Percentiles rank a stretch among this genome's conserved stretches.
phyloP scores from a whole-genome alignment of 2,329 filamentous ascomycete genomes.

The Cordyceps pruinosa region DNA sequence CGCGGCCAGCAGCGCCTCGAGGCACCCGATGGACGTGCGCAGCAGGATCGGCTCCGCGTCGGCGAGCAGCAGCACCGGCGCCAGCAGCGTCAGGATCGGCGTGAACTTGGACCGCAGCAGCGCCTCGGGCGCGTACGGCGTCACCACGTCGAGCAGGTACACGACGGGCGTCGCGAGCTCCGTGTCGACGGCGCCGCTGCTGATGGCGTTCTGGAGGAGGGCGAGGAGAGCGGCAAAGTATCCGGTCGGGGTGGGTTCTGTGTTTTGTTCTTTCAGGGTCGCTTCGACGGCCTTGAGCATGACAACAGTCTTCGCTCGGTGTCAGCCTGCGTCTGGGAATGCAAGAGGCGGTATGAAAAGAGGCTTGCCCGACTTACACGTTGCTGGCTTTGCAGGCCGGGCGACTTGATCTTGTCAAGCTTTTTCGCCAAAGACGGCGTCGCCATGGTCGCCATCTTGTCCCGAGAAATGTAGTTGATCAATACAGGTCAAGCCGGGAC shows the following conservation, averaged over 20 bases:
- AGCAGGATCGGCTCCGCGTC: slow-evolving; percentile 84
- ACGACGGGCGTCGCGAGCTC: slow-evolving; percentile 81
- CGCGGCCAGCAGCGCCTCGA: slow-evolving; percentile 84
- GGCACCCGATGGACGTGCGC: slow-evolving; percentile 80
- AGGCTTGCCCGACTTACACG: slow-evolving; percentile 60
- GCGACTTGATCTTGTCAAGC: slow-evolving; percentile 94
- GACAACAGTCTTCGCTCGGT: slow-evolving; percentile 49
- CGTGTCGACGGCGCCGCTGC: slow-evolving; percentile 63
- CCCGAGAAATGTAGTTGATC: slow-evolving; percentile 16
- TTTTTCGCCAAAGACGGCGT: slow-evolving; percentile 67
- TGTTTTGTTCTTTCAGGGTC: slow-evolving; percentile 81
- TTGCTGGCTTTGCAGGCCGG: slow-evolving; percentile 91
- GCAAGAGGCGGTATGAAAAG: background rate
- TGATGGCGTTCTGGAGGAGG: slow-evolving; percentile 71
- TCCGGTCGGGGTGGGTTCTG: slow-evolving; percentile 74
- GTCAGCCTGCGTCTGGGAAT: too few species aligned
- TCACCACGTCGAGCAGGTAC: slow-evolving; percentile 91
- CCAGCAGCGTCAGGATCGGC: slow-evolving; percentile 81
- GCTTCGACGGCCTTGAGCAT: slow-evolving; percentile 89
- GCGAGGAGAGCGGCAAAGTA: slow-evolving; percentile 96
- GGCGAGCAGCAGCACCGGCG: slow-evolving; percentile 70
- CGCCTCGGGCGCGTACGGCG: slow-evolving; percentile 73
- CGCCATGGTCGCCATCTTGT: slow-evolving; percentile 46
- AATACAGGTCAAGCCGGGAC: background rate
- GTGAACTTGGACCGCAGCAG: slow-evolving; percentile 92